Evolutionary conservation across 2,329 filamentous ascomycete genomes (phyloP), one percentile per base, ranked within the genome.

Genomic region (Xylariaceae sp.): DNA sequence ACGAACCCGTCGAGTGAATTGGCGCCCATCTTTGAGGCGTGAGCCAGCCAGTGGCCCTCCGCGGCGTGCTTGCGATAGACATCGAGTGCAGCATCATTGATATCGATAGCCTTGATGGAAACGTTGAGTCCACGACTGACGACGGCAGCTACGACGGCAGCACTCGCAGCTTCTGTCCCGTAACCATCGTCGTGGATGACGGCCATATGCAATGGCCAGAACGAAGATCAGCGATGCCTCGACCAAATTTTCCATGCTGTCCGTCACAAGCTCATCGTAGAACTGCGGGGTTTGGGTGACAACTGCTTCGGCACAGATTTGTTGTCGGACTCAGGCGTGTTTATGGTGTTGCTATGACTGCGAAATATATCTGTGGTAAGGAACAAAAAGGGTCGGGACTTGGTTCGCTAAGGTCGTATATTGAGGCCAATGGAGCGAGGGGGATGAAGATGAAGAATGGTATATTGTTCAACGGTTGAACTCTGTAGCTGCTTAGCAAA

Each of bases 121-220:
- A 39, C 36, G 34, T 32, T 36, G 5, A 42, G 14, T 17, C 38
- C 35, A 20, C 46, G 40, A 23, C 32, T 37, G 22, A 32, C 35
- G 16, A 38, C 32, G 36, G 40, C 23, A 19, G 42, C 22, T 4
- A 38, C 35, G 22, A 49, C 32, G 14, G 44, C 47, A 16, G 40
- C 29, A 14, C n/a, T 46, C 12, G 36, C 47, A 6, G 36, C 40
- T 12, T 44, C 47, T 14, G 40, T 46, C 5, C 47, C 47, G 40
- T 44, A 49, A 23, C 47, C 44, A 33, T 40, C 32, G 23, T 49
- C 47, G 35, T 46, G 29, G 21, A 49, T 44, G 16, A 46, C 36
- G 11, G 37, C 40, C 43, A 12, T 29, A 14, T 10, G 35, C 6
- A 8, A 49, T 46, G n/a, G 47, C 21, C 20, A 36, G 34, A 38